Base-by-base conservation (phyloP, 805 yeast species). In the Barnettozyma vustinii region DNA sequence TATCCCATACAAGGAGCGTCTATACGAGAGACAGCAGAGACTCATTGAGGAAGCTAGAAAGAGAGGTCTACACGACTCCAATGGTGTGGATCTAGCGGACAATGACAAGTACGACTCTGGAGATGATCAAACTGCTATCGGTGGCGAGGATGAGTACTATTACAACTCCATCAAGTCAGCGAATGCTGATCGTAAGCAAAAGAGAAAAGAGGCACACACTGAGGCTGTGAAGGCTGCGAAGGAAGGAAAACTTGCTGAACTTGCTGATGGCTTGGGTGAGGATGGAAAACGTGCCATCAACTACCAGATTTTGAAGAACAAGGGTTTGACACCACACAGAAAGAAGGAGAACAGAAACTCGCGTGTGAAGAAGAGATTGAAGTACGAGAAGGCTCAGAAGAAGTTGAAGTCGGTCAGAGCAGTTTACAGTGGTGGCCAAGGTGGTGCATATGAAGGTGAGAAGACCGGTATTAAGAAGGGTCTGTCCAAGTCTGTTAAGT, bases 301-400 rank as follows among this genome's bases (percentile, higher is more conserved):
- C 66, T 94, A 84, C 71, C 98, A 92, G 73, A 94, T 94, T 54
- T 76, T 88, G 71, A 94, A 92, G 79, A 94, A 94, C 73, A 91
- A 88, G 73, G 99, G 99, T 63, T 81, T 94, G 54, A 91, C 97
- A 1, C 92, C 96, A 18, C 86, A 84, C 67, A 79, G 96, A 66
- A 86, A 87, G 75, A 94, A 94, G 77, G 97, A 88, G 56, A 82
- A 87, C 74, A 81, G 97, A 70, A 94, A 94, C 67, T 80, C 98
- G 40, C 84, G 99, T 72, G 98, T 94, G 61, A 94, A 94, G 78
- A 94, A 92, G 95, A 86, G 99, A 77, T 87, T 83, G 82, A 88
- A 88, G 80, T 94, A 87, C 73, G 98, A 89, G 55, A 77, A 80
- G 66, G 99, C 99, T 26, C 83, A 89, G 73, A 92, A 89, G 88